Percentiles rank a stretch among this genome's conserved stretches.
Conservation (phyloP, 257 asterid genomes). For the Echium plantagineum region DNA sequence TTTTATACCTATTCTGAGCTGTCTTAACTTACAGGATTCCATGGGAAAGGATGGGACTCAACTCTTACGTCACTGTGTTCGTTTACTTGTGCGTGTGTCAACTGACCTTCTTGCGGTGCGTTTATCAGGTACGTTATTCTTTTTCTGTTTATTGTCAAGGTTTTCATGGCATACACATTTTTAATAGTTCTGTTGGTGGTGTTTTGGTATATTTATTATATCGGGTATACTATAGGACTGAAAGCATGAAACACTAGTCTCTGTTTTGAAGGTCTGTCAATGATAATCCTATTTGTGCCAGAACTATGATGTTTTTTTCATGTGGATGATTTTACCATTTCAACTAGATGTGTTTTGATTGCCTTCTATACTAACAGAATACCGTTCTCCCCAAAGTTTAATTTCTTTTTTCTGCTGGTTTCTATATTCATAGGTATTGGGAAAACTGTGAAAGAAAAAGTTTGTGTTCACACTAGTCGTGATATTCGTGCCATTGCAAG, state of each 20-base stretch:
- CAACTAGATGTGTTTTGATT: not conserved
- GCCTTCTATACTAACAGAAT: not conserved
- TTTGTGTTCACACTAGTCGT: conserved; percentile 96
- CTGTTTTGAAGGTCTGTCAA: not conserved
- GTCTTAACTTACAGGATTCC: conserved; percentile 51
- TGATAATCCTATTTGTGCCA: not conserved
- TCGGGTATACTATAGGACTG: not conserved
- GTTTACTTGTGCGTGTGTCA: conserved; percentile 78
- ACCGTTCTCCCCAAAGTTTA: not conserved
- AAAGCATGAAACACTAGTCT: not conserved
- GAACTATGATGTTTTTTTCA: not conserved
- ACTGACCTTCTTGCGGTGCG: conserved; percentile 87
- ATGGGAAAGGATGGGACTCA: conserved; percentile 99
- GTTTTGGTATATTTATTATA: too few species aligned
- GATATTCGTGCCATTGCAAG: conserved; percentile 98
- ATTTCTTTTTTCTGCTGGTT: conserved; percentile 1
- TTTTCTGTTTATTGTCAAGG: too few species aligned
- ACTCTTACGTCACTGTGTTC: conserved; percentile 95
- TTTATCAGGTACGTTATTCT: conserved; percentile 69
- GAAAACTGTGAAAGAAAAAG: conserved; percentile 92
- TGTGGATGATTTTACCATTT: too few species aligned
- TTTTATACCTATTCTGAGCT: conserved; percentile 6
- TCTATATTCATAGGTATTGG: conserved; percentile 57
- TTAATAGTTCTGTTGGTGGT: not conserved
- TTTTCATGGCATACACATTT: too few species aligned